Evolutionary conservation across 1,284 basidiomycete species (phyloP).

Genomic region (Cutaneotrichosporon mucoides): DNA sequence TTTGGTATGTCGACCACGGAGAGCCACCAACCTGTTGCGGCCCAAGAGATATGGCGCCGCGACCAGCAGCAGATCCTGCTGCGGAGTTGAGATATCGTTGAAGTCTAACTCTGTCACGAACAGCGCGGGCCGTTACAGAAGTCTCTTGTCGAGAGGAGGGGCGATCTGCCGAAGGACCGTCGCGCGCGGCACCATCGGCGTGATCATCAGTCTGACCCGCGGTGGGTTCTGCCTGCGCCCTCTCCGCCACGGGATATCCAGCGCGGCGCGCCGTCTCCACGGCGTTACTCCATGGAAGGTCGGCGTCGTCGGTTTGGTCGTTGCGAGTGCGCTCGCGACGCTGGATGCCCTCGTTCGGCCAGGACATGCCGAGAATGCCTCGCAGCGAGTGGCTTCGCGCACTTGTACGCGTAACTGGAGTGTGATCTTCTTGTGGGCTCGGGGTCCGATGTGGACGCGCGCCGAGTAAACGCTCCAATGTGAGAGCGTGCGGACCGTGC

Average conservation of each 20-base stretch:
- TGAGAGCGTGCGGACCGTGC: background rate
- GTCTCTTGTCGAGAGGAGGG: background rate
- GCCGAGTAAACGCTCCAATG: background rate
- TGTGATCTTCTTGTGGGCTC: background rate
- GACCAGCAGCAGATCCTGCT: too few relatives aligned
- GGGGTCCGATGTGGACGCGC: background rate
- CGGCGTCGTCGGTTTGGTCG: background rate
- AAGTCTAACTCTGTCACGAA: background rate
- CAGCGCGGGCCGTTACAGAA: background rate
- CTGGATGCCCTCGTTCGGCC: slow-evolving; percentile 8
- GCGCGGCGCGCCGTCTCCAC: slow-evolving; percentile 5
- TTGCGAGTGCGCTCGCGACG: background rate
- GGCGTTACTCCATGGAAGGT: slow-evolving; percentile 2
- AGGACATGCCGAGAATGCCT: slow-evolving; percentile 7
- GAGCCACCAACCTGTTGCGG: slow-evolving; percentile 6
- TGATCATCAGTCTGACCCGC: too few relatives aligned
- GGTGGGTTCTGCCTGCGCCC: too few relatives aligned
- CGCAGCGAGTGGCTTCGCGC: background rate
- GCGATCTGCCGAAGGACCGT: too few relatives aligned
- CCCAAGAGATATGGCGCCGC: background rate
- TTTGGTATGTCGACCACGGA: background rate
- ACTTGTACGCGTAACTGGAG: background rate
- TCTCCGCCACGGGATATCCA: background rate
- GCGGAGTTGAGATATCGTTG: too few relatives aligned
- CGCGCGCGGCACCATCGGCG: too few relatives aligned